Evolutionary conservation across 768 basidiomycete species (phyloP).

Genomic region (Tephrocybe rancida): DNA sequence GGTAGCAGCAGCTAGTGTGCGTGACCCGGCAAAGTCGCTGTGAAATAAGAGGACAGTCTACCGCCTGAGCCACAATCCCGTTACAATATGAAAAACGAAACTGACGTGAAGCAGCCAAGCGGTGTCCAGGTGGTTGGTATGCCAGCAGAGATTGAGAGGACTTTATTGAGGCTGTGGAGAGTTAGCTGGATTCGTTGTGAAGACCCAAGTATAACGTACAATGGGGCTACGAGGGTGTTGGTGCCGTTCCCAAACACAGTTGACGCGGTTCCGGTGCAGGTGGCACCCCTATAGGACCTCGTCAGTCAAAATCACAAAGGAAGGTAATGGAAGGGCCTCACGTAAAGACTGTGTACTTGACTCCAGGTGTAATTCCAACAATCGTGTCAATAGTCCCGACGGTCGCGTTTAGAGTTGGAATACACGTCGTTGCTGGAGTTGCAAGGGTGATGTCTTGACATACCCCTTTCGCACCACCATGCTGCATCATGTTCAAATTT

Average conservation of each 20-base stretch:
- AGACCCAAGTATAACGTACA: not conserved
- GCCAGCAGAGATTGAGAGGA: constrained; percentile 5
- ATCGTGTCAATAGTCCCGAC: constrained; percentile 9
- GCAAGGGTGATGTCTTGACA: constrained; percentile 7
- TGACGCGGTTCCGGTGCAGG: constrained; percentile 5
- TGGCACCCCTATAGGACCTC: not conserved
- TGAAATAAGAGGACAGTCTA: not conserved
- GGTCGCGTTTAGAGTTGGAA: not conserved
- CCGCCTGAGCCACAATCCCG: not conserved
- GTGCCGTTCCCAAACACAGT: constrained; percentile 3
- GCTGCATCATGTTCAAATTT: not conserved
- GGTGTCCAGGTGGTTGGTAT: constrained; percentile 3
- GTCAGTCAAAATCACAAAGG: not conserved
- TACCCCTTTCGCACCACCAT: constrained; percentile 5
- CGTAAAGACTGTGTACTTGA: constrained; percentile 7
- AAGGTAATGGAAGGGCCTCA: not conserved
- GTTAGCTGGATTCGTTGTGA: not conserved
- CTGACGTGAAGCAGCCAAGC: constrained; percentile 12
- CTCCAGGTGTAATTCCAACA: constrained; percentile 8
- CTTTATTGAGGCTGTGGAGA: constrained; percentile 2
- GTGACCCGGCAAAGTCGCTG: constrained; percentile 12
- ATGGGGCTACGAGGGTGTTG: constrained; percentile 7
- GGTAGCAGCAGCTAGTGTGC: constrained; percentile 3
- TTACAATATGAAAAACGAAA: not conserved
- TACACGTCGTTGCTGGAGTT: constrained; percentile 1